Evolutionary conservation across 2,329 filamentous ascomycete genomes (phyloP), one percentile per base, ranked within the genome.

Genomic region (Sporothrix protearum): DNA sequence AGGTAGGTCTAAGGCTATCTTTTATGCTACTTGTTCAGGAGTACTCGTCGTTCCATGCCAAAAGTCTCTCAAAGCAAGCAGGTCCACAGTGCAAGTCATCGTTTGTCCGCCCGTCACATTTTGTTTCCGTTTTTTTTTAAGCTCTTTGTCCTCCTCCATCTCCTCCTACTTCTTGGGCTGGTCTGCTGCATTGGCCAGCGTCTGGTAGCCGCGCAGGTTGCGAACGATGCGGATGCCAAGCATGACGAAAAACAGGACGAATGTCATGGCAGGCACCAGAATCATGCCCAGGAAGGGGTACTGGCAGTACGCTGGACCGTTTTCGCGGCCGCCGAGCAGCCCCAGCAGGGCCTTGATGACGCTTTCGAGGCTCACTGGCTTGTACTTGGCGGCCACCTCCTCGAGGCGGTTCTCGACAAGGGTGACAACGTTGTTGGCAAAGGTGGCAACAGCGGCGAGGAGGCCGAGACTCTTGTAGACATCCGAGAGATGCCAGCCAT

Each of bases 271-370:
- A 4, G 68, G 61, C 53, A 68, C 63, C 14, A 70, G 14, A 47
- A 72, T 57, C 53, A 71, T 55, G 55, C 71, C 71, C 47, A 68
- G 70, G 47, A 68, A 55, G 19, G 71, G 68, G n/a, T 71, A 71
- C 9, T 59, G 61, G 33, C 53, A 22, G 19, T 47, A 55, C 3
- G 36, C 19, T 2, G 71, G 42, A 68, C 36, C 53, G 25, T 61
- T 42, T 42, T 67, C 49, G 16, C 39, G 25, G 28, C 59, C 49
- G 51, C 51, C 39, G 22, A 47, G n/a, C n/a, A n/a, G n/a, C n/a
- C n/a, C 22, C 1, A 71, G 28, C 28, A 71, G 45, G 8, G 3
- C 45, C 8, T 51, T 14, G 45, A 67, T 33, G 25, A 51, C 45
- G 4, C 16, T 7, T 16, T 67, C 64, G 2, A 67, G 3, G 8